These are phyloP conservation scores for Citrus mangshanensis DNA, from an alignment of 345 rosid species.

Conservation along the genomic window DNA sequence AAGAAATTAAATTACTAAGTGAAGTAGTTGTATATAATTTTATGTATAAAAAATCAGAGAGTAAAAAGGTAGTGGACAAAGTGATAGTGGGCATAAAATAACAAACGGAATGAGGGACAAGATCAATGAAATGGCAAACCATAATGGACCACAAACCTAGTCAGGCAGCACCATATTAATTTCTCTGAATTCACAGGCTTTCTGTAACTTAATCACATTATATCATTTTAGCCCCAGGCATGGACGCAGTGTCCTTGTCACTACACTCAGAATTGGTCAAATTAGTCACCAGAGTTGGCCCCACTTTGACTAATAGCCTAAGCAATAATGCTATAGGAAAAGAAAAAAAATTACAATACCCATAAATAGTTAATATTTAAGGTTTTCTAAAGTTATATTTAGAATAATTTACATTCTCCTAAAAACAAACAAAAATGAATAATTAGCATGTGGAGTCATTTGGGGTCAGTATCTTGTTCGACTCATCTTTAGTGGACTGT, in stretches of 20 bases:
- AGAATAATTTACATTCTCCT: too few species aligned
- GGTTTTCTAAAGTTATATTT: too few species aligned
- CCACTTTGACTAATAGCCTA: constrained; percentile 8
- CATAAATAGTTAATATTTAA: too few species aligned
- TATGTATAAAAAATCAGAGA: not conserved
- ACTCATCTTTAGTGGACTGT: too few species aligned
- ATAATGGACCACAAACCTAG: constrained; percentile 17
- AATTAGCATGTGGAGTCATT: too few species aligned
- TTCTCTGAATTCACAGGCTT: constrained; percentile 10
- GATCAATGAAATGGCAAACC: constrained; percentile 7
- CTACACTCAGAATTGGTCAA: not conserved
- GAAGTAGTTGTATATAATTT: not conserved
- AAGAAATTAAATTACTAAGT: not conserved
- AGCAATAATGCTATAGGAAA: not conserved
- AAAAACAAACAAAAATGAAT: too few species aligned
- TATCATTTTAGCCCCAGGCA: constrained; percentile 5
- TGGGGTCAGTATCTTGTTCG: too few species aligned
- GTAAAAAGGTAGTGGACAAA: constrained; percentile 11
- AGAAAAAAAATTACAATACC: not conserved
- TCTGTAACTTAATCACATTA: not conserved
- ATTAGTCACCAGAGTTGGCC: not conserved
- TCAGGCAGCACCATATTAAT: constrained; percentile 10
- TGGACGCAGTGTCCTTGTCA: constrained; percentile 7
- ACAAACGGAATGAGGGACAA: constrained; percentile 26
- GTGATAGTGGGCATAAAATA: constrained; percentile 12